Evolutionary conservation across 106 monocot genomes (phyloP), one percentile per base, ranked within the genome.

Genomic region (Dioscorea zingiberensis): DNA sequence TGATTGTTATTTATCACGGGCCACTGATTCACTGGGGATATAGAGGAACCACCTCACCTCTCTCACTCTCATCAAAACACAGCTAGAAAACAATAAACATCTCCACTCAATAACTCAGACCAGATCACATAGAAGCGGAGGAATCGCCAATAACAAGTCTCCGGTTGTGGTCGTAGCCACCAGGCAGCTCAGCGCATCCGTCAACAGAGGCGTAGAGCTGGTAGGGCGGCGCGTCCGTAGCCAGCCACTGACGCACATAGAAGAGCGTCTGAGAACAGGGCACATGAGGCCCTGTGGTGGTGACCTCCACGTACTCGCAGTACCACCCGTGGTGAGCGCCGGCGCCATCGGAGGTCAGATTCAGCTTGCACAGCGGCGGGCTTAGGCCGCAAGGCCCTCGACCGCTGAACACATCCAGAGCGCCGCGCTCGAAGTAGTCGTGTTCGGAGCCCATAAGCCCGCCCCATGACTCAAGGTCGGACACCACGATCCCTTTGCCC

Each of bases 371-470:
- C 10, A 80, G 59, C 25, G 87, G 83, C 2, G 64, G 10, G 17
- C 22, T 17, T 4, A 65, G 56, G 5, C 67, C 32, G 80, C 87
- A 87, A 0, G 83, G 80, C 17, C 73, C 82, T 5, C 83, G 77
- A 2, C 83, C 83, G 83, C 80, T 77, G 87, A 87, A 87, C 65
- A 66, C 59, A 80, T 87, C 83, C n/a, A 84, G 71, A 66, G 58
- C 57, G 27, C 77, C 72, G 44, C 87, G 45, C 83, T 87, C 87
- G 75, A 56, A 87, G 83, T 87, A 87, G 87, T 87, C 83, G 77
- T 77, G 77, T 46, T 27, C 65, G 27, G 70, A 38, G 54, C 72
- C 83, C 82, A 84, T 84, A 47, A 87, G 83, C n/a, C 87, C 83
- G 73, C 87, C 83, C 74, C 76, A 80, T 2, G 70, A 10, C 60